A percentile compares a stretch with the other conserved stretches of the same genome.
These are phyloP conservation scores for Paradendryphiella salina DNA, from an alignment of 2,329 filamentous ascomycete species.

Conservation along the genomic window DNA sequence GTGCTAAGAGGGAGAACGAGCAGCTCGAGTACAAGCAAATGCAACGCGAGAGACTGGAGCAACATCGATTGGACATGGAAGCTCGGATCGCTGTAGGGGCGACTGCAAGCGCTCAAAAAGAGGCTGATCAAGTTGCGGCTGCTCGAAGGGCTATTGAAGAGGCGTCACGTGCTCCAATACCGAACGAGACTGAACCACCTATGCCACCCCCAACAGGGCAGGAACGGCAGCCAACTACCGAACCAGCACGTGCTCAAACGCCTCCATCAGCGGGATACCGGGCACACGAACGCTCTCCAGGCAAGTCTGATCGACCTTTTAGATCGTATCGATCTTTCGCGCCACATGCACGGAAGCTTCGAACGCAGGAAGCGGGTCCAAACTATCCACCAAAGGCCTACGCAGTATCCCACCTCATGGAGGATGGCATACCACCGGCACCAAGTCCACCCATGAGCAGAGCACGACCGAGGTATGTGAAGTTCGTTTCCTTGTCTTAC, in stretches of 20 bases:
- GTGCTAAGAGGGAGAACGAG: constrained; percentile 8
- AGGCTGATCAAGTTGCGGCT: constrained; percentile 11
- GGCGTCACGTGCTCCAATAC: constrained; percentile 10
- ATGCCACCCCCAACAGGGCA: constrained; percentile 3
- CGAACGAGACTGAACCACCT: not conserved
- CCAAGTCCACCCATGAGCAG: constrained; percentile 41
- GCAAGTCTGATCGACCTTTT: constrained; percentile 20
- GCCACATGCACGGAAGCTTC: constrained; percentile 25
- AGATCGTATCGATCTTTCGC: constrained; percentile 27
- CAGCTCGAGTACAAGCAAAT: constrained; percentile 11
- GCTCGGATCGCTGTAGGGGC: constrained; percentile 7
- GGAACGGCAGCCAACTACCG: constrained; percentile 6
- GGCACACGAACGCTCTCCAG: constrained; percentile 20
- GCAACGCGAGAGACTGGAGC: constrained; percentile 9
- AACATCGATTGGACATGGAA: constrained; percentile 9
- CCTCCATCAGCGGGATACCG: constrained; percentile 13
- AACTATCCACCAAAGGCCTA: constrained; percentile 20
- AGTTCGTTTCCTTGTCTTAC: not conserved
- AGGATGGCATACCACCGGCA: constrained; percentile 41
- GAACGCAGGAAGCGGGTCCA: constrained; percentile 19
- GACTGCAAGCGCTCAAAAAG: constrained; percentile 6
- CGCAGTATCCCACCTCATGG: constrained; percentile 27
- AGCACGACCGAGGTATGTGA: constrained; percentile 27
- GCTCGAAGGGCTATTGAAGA: constrained; percentile 13
- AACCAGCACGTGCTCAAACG: constrained; percentile 20